phyloP scores from a whole-genome alignment of 2,329 filamentous ascomycete genomes.

The Penicillium brasilianum region DNA sequence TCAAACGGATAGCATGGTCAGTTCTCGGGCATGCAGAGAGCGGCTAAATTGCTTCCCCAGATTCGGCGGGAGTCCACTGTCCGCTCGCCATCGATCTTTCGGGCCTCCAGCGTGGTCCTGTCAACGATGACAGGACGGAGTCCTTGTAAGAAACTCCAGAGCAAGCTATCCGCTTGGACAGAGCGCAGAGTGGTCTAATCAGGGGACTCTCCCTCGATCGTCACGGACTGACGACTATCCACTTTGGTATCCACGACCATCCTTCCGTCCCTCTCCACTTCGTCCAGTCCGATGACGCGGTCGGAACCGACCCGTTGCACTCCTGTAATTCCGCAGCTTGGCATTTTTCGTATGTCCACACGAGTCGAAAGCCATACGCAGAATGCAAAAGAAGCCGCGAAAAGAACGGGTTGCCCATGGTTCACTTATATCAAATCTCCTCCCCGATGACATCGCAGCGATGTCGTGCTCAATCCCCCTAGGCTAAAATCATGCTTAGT shows the following conservation, averaged over 20 bases:
- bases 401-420: neutral
- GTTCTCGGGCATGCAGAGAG: too few species aligned
- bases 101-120: neutral
- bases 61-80: neutral
- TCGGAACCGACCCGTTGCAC: conserved; percentile 4
- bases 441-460: neutral
- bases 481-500: neutral
- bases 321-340: conserved; percentile 15
- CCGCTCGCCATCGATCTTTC: neutral
- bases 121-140: too few species aligned
- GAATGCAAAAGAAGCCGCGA: neutral
- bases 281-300: conserved; percentile 22
- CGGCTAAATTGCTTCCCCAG: conserved; percentile 2
- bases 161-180: conserved; percentile 3
- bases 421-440: neutral
- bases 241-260: neutral
- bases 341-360: conserved; percentile 5
- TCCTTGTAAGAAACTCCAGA: too few species aligned
- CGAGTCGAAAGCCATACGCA: neutral
- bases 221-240: conserved; percentile 2
- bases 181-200: neutral
- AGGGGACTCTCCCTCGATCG: neutral
- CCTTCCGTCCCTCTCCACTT: conserved; percentile 1
- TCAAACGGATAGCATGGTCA: too few species aligned
- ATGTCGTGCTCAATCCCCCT: neutral